These are phyloP conservation scores for Dendrobium catenatum DNA, from an alignment of 106 monocot species.

Conservation along the genomic window DNA sequence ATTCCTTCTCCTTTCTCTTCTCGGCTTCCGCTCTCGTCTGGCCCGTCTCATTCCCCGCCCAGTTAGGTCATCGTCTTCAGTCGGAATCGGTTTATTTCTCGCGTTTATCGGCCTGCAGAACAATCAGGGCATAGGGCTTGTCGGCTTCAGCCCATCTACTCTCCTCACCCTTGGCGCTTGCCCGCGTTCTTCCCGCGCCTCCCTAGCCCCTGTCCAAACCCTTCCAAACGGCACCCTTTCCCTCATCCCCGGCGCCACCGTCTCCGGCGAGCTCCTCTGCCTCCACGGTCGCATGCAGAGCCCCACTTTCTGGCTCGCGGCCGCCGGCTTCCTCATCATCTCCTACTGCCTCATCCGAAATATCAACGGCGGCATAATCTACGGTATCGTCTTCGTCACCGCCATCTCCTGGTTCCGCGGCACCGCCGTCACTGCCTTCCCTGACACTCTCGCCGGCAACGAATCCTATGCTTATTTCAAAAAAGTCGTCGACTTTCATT, in stretches of 20 bases:
- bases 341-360: slow-evolving; percentile 24
- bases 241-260: slow-evolving; percentile 32
- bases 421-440: slow-evolving; percentile 36
- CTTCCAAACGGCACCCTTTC: slow-evolving; percentile 27
- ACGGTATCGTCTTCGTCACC: slow-evolving; percentile 40
- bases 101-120: slow-evolving; percentile 44
- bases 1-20: slow-evolving; percentile 24
- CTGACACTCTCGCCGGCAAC: slow-evolving; percentile 19
- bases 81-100: slow-evolving; percentile 36
- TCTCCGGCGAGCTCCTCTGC: slow-evolving; percentile 29
- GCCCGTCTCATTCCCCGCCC: slow-evolving; percentile 28
- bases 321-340: slow-evolving; percentile 30
- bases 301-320: slow-evolving; percentile 46
- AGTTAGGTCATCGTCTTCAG: slow-evolving; percentile 30
- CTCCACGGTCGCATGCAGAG: slow-evolving; percentile 34
- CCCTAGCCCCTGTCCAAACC: slow-evolving; percentile 19
- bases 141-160: slow-evolving; percentile 32
- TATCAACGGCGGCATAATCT: slow-evolving; percentile 35
- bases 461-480: slow-evolving; percentile 31
- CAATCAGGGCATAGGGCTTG: slow-evolving; percentile 33
- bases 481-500: slow-evolving; percentile 29
- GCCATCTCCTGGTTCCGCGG: slow-evolving; percentile 36
- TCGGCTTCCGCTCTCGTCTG: slow-evolving; percentile 30
- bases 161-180: slow-evolving; percentile 36
- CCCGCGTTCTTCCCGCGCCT: slow-evolving; percentile 19